Percentiles rank a stretch among this genome's conserved stretches.
Evolutionary conservation across 2,329 filamentous ascomycete species (phyloP).

Genomic region (Calycina herbarum): DNA sequence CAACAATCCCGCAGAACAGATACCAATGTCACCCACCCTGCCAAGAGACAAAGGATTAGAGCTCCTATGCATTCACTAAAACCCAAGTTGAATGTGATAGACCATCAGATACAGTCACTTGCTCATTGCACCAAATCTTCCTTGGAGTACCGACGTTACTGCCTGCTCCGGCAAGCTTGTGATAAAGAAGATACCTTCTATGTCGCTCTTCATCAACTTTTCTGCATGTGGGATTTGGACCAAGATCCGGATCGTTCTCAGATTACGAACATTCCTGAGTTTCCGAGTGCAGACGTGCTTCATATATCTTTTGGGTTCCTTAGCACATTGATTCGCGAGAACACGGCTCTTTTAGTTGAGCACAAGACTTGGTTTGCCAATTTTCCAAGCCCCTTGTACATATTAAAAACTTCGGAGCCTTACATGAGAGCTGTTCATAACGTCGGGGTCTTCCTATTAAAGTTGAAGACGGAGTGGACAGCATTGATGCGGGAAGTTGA

Average conservation of each 20-base stretch:
- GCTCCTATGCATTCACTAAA: slow-evolving; percentile 28
- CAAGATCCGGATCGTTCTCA: slow-evolving; percentile 17
- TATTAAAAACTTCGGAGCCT: slow-evolving; percentile 35
- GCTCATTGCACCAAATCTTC: slow-evolving; percentile 29
- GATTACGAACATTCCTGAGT: slow-evolving; percentile 39
- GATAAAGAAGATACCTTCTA: slow-evolving; percentile 59
- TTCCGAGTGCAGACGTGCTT: slow-evolving; percentile 30
- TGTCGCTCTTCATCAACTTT: slow-evolving; percentile 64
- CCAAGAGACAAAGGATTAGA: slow-evolving; percentile 24
- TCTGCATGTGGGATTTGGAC: slow-evolving; percentile 52
- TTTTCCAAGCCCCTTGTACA: slow-evolving; percentile 45
- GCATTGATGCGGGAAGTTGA: slow-evolving; percentile 40
- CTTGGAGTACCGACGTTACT: slow-evolving; percentile 50
- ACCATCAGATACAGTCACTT: slow-evolving; percentile 29
- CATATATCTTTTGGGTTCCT: slow-evolving; percentile 40
- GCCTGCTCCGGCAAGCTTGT: slow-evolving; percentile 60
- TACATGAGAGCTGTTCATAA: slow-evolving; percentile 37
- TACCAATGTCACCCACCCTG: background rate
- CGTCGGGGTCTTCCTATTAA: slow-evolving; percentile 47
- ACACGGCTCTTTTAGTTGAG: slow-evolving; percentile 41
- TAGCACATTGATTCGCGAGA: slow-evolving; percentile 46
- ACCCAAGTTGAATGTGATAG: slow-evolving; percentile 27
- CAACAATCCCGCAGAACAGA: background rate
- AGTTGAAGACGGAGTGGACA: slow-evolving; percentile 45
- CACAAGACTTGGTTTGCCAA: slow-evolving; percentile 47